phyloP scores from a whole-genome alignment of 495 filamentous ascomycete species.

The Penicillium malachiteum region DNA sequence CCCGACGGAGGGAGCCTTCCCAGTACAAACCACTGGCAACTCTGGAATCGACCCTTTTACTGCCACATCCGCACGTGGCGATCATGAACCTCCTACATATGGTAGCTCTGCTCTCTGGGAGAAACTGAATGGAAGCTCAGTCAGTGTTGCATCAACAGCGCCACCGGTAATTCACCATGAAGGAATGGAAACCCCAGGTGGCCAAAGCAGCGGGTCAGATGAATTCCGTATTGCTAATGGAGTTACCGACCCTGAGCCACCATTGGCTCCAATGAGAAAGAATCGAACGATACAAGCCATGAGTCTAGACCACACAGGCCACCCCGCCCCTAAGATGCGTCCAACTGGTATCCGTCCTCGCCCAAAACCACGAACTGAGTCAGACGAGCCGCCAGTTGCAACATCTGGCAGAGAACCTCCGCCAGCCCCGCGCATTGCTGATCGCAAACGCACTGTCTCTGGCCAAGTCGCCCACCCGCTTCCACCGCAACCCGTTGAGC shows the following conservation, averaged over 20 bases:
- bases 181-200: constrained; percentile 40
- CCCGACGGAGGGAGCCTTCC: constrained; percentile 37
- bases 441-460: constrained; percentile 82
- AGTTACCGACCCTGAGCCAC: constrained; percentile 48
- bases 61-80: constrained; percentile 41
- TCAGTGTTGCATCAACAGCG: constrained; percentile 34
- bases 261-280: constrained; percentile 65
- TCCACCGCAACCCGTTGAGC: constrained; percentile 54
- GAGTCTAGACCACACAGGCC: constrained; percentile 48
- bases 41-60: constrained; percentile 47
- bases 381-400: constrained; percentile 43
- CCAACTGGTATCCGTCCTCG: constrained; percentile 51
- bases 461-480: constrained; percentile 69
- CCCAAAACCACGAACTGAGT: constrained; percentile 49
- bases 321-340: constrained; percentile 65
- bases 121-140: constrained; percentile 54
- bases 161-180: constrained; percentile 33
- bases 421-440: constrained; percentile 39
- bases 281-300: constrained; percentile 57
- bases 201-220: constrained; percentile 44
- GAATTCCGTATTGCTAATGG: constrained; percentile 43
- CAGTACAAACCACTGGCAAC: constrained; percentile 45
- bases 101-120: constrained; percentile 56
- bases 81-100: constrained; percentile 35
- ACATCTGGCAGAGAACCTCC: constrained; percentile 37